Conservation (phyloP, 371 early-diverging fungal species). For the Circinella umbellata region DNA sequence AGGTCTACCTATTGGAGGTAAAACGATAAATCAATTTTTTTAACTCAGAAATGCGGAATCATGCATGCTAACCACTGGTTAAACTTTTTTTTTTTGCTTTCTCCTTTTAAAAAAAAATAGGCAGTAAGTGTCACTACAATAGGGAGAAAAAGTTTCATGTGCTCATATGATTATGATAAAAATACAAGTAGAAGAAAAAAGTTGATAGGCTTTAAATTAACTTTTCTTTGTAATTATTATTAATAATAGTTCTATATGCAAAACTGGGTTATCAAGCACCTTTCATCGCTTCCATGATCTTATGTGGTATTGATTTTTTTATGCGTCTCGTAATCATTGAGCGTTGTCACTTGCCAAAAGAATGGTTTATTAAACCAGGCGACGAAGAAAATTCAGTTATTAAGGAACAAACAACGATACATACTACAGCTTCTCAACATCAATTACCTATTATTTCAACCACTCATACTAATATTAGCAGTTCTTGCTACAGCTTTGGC, state of each 20-base stretch:
- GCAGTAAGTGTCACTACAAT: neutral
- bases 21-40: constrained; percentile 26
- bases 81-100: neutral
- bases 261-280: constrained; percentile 69
- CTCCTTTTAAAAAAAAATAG: neutral
- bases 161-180: no score
- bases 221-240: neutral
- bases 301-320: constrained; percentile 62
- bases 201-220: no score
- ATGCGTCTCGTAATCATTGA: constrained; percentile 62
- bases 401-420: constrained; percentile 1
- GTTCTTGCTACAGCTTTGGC: constrained; percentile 6
- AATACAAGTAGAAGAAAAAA: no score
- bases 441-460: constrained; percentile 10
- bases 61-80: constrained; percentile 4
- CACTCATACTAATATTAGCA: constrained; percentile 18
- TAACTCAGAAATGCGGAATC: constrained; percentile 5
- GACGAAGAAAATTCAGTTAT: constrained; percentile 8
- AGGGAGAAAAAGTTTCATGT: no score
- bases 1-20: constrained; percentile 69
- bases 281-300: constrained; percentile 71
- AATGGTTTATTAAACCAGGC: constrained; percentile 37
- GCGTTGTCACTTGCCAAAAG: constrained; percentile 42
- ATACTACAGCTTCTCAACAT: neutral
- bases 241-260: constrained; percentile 53